phyloP scores from a whole-genome alignment of 2,329 filamentous ascomycete species.

The Colletotrichum filicis region DNA sequence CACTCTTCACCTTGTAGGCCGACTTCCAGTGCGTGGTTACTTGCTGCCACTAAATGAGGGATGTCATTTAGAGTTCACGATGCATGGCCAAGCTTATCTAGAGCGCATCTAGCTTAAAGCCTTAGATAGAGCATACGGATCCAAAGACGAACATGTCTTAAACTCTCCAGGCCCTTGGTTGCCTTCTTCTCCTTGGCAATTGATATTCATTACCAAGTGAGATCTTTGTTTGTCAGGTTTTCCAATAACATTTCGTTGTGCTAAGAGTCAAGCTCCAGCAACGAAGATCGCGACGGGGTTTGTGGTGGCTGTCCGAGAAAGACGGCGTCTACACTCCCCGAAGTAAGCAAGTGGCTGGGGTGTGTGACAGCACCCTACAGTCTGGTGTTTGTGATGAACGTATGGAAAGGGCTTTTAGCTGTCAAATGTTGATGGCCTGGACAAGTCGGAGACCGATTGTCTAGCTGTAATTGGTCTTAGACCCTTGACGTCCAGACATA shows the following conservation, averaged over 20 bases:
- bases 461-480: neutral
- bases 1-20: neutral
- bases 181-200: neutral
- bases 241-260: neutral
- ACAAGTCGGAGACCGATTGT: neutral
- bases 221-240: neutral
- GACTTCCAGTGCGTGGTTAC: slow-evolving; percentile 19
- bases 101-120: neutral
- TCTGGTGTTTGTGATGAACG: neutral
- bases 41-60: slow-evolving; percentile 9
- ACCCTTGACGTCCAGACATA: neutral
- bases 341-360: neutral
- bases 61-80: neutral
- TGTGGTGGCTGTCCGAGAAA: neutral
- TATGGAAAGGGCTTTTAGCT: neutral
- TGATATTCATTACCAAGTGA: neutral
- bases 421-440: neutral
- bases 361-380: neutral
- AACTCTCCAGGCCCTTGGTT: neutral
- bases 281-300: neutral
- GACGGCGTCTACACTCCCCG: neutral
- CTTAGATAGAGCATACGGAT: neutral
- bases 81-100: neutral
- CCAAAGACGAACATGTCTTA: neutral
- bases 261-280: neutral